A percentile compares a stretch with the other conserved stretches of the same genome.
Evolutionary conservation across 768 basidiomycete species (phyloP).

Genomic region (Dioszegia hungarica): DNA sequence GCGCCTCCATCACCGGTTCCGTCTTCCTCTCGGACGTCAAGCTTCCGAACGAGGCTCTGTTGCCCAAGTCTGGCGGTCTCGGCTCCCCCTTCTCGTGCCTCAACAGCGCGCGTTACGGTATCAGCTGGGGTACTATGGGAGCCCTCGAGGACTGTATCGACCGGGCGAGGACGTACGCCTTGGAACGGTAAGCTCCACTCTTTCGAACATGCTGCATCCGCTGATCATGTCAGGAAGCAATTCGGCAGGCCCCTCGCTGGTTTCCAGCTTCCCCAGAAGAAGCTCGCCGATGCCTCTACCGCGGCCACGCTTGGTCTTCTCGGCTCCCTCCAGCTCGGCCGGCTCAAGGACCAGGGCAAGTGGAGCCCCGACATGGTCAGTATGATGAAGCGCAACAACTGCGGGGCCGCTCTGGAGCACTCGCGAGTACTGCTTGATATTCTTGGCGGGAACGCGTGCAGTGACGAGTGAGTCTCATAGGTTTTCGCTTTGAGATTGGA

Average conservation of each 20-base stretch:
- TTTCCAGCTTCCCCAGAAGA: conserved; percentile 98
- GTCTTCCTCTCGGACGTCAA: conserved; percentile 87
- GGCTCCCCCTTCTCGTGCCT: conserved; percentile 85
- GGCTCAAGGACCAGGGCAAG: conserved; percentile 73
- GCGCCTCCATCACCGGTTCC: conserved; percentile 56
- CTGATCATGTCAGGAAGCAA: conserved; percentile 57
- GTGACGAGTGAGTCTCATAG: conserved; percentile 78
- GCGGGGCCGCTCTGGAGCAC: conserved; percentile 84
- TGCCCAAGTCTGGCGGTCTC: conserved; percentile 73
- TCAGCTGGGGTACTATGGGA: conserved; percentile 94
- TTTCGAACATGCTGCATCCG: not conserved
- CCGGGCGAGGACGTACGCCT: conserved; percentile 72
- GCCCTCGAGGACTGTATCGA: conserved; percentile 85
- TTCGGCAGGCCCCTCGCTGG: conserved; percentile 84
- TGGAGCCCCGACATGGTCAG: conserved; percentile 90
- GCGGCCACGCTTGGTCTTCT: conserved; percentile 68
- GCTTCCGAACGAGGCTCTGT: conserved; percentile 67
- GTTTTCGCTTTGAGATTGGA: too few relatives aligned
- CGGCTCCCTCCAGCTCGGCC: conserved; percentile 55
- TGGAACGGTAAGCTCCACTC: conserved; percentile 61
- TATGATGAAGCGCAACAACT: conserved; percentile 91
- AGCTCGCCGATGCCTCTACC: conserved; percentile 86
- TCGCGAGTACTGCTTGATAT: conserved; percentile 77
- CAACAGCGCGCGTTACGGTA: conserved; percentile 83
- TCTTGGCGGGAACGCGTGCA: conserved; percentile 85